Base-by-base conservation (phyloP, 148 eudicot genomes). In the Pharnaceum exiguum region DNA sequence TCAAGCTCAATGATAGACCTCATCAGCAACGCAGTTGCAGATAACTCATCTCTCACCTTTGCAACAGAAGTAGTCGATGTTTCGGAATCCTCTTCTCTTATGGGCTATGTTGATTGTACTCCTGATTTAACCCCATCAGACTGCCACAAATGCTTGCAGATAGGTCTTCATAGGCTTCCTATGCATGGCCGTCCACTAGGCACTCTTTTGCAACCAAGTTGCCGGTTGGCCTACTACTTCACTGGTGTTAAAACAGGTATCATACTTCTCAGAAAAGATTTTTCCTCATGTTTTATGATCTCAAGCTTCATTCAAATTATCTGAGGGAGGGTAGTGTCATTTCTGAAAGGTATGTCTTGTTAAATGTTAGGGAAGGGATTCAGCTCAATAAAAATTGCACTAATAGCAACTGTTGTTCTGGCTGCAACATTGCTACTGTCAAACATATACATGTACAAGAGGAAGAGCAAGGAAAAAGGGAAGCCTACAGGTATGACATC, bases 401-500 rank as follows among this genome's bases (percentile, higher is more conserved):
- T 68, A 15, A 53, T 28, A 13, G 18, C 32, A 35, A 57, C 60
- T 7, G 60, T 29, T 8, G 66, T 19, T 3, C 12, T 53, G 29
- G 72, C 72, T 25, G 66, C 54, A 43, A 26, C 32, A 43, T 45
- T 56, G 10, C 19, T 68, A 6, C 35, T 60, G 40, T 52, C 22
- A 32, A 60, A 52, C 51, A 3, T 68, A 8, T 60, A 5, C 51
- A 19, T 60, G 60, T 60, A 10, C 65, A 35, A 44, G 2, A 59
- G 59, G 57, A 68, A 43, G 46, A 23, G 18, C 5, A 59, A 33
- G n/a, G 58, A 46, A 12, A 68, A 53, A 44, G 71, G 40, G 7
- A 68, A 67, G 42, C 71, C 71, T 29, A 59, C 60, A 10, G 71
- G 71, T 68, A 68, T 59, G 2, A 29, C 17, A 49, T 8, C 33